Evolutionary conservation across 2,329 filamentous ascomycete genomes (phyloP).

Genomic region (Monosporascus sp.): DNA sequence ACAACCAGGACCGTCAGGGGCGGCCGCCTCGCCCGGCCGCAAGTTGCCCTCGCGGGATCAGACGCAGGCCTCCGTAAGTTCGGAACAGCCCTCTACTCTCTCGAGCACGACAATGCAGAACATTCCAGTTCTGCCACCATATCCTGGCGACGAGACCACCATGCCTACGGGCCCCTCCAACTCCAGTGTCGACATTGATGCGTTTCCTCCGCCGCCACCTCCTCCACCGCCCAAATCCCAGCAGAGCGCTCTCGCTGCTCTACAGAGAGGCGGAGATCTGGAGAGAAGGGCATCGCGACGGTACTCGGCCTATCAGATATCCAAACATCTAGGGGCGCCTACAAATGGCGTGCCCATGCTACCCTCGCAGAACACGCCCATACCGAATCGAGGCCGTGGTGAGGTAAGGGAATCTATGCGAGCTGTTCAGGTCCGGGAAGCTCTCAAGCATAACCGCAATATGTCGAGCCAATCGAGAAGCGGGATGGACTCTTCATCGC

Average conservation of each 20-base stretch:
- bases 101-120: conserved; percentile 75
- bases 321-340: conserved; percentile 80
- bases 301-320: conserved; percentile 96
- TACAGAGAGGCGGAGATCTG: conserved; percentile 87
- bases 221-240: conserved; percentile 77
- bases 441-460: conserved; percentile 44
- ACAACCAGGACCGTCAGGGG: conserved; percentile 13
- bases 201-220: conserved; percentile 69
- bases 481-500: conserved; percentile 50
- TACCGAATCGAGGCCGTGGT: conserved; percentile 75
- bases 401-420: conserved; percentile 82
- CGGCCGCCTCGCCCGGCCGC: conserved; percentile 42
- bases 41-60: conserved; percentile 47
- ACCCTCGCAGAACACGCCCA: conserved; percentile 73
- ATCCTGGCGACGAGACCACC: conserved; percentile 55
- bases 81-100: conserved; percentile 56
- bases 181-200: conserved; percentile 52
- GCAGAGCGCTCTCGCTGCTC: conserved; percentile 82
- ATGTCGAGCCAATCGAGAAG: conserved; percentile 39
- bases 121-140: conserved; percentile 68
- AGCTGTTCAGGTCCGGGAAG: conserved; percentile 52
- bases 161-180: conserved; percentile 39
- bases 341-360: conserved; percentile 82
- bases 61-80: conserved; percentile 44
- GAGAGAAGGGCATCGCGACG: conserved; percentile 87